A percentile compares a stretch with the other conserved stretches of the same genome.
These are phyloP conservation scores for Rubroshorea leprosula DNA, from an alignment of 345 rosid genomes.

Conservation along the genomic window DNA sequence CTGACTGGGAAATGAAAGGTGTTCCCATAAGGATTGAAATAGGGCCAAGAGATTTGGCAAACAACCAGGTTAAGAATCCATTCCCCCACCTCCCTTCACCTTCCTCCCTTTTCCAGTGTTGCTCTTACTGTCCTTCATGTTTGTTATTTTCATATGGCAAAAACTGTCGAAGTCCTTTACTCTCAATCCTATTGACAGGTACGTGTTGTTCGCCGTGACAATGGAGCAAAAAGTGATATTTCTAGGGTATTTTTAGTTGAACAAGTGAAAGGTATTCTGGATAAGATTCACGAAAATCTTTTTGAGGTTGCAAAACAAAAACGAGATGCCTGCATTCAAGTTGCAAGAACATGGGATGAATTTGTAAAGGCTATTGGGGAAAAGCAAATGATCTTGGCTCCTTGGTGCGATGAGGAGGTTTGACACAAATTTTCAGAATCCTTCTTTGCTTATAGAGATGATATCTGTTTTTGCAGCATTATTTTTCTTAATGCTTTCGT, in stretches of 20 bases:
- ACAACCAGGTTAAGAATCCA: conserved; percentile 8
- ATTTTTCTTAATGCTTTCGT: too few species aligned
- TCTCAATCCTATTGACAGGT: conserved; percentile 42
- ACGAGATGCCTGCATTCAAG: conserved; percentile 67
- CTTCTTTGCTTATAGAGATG: neutral
- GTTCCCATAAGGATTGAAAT: conserved; percentile 96
- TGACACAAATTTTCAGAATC: neutral
- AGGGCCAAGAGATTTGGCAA: conserved; percentile 83
- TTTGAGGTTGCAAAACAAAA: conserved; percentile 60
- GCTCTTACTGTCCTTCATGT: neutral
- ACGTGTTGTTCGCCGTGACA: conserved; percentile 88
- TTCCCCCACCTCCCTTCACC: neutral
- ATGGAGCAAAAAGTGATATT: conserved; percentile 57
- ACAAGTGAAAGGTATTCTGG: conserved; percentile 49
- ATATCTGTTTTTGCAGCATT: neutral
- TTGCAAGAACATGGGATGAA: conserved; percentile 76
- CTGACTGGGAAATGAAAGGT: conserved; percentile 97
- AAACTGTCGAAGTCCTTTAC: too few species aligned
- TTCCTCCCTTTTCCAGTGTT: neutral
- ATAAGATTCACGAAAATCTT: conserved; percentile 60
- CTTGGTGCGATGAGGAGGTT: conserved; percentile 99
- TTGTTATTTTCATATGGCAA: conserved; percentile 5
- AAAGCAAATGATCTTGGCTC: conserved; percentile 88
- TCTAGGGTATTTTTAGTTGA: conserved; percentile 53
- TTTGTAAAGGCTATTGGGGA: conserved; percentile 63